Percentiles rank a stretch among this genome's conserved stretches.
Conservation (phyloP, 2,329 filamentous ascomycete species). For the Xylaria polymorpha region DNA sequence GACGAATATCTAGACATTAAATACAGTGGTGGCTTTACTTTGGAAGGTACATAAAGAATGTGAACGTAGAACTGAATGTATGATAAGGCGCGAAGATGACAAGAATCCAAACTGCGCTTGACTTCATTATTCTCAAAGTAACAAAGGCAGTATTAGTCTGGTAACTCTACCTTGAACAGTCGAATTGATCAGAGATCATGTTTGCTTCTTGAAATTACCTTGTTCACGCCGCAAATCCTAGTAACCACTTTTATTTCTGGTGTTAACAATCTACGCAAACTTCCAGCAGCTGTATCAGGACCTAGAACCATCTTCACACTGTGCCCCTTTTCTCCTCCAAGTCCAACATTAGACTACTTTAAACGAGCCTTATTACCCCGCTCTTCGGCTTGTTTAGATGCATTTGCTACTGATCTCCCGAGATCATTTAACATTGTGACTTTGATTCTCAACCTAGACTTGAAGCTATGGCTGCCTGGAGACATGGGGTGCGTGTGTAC, state of each 20-base stretch:
- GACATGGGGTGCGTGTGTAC: background rate
- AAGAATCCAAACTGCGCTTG: background rate
- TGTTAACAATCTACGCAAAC: background rate
- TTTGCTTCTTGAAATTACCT: background rate
- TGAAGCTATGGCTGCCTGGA: background rate
- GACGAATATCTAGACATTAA: too few species aligned
- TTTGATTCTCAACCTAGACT: background rate
- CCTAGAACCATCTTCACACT: background rate
- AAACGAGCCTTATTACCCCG: background rate
- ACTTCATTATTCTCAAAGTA: background rate
- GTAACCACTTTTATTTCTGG: background rate
- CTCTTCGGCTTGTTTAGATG: background rate
- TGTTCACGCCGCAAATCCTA: background rate
- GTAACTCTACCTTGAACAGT: background rate
- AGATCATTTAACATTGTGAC: background rate
- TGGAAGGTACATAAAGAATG: too few species aligned
- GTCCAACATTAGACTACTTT: too few species aligned
- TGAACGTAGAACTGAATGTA: too few species aligned
- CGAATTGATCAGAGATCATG: background rate
- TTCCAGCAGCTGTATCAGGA: background rate
- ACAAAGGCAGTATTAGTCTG: background rate
- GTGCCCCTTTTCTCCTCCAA: background rate
- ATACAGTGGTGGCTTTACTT: too few species aligned
- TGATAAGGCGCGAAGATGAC: background rate
- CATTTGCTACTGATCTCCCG: background rate